Evolutionary conservation across 345 rosid species (phyloP).

Genomic region (Excoecaria agallocha): DNA sequence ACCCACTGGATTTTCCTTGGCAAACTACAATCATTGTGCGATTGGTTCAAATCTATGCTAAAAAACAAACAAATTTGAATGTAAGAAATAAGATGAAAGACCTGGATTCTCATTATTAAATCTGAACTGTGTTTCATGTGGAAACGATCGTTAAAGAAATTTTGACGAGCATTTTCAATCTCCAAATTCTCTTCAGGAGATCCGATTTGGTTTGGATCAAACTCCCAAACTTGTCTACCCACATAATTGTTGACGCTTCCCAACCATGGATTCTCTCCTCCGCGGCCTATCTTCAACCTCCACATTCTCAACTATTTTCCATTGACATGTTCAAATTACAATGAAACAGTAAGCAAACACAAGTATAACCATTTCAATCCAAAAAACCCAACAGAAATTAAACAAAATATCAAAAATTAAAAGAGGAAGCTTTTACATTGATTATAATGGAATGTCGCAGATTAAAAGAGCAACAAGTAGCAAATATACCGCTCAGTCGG

Average conservation of each 20-base stretch:
- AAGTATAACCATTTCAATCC: too few species aligned
- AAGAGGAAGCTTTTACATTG: too few species aligned
- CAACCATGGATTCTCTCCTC: conserved; percentile 78
- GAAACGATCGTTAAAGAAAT: conserved; percentile 57
- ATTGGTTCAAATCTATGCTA: neutral
- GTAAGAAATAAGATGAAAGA: neutral
- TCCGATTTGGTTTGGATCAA: conserved; percentile 55
- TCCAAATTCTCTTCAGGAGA: conserved; percentile 61
- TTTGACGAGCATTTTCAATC: conserved; percentile 56
- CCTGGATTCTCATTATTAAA: conserved; percentile 90
- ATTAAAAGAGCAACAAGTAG: too few species aligned
- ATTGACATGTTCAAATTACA: too few species aligned
- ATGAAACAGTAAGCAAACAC: too few species aligned
- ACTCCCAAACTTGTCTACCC: conserved; percentile 90
- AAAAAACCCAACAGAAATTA: too few species aligned
- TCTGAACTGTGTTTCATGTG: conserved; percentile 73
- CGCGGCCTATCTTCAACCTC: conserved; percentile 82
- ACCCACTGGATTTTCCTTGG: conserved; percentile 49
- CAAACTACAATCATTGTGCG: conserved; percentile 41
- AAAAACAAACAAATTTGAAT: neutral
- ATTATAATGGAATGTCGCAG: too few species aligned
- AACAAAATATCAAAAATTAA: too few species aligned
- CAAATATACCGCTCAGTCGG: too few species aligned
- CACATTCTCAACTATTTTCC: conserved; percentile 48
- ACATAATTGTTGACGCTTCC: conserved; percentile 59